phyloP scores from a whole-genome alignment of 202 grass and related monocot genomes.

The Schoenoplectus triqueter region DNA sequence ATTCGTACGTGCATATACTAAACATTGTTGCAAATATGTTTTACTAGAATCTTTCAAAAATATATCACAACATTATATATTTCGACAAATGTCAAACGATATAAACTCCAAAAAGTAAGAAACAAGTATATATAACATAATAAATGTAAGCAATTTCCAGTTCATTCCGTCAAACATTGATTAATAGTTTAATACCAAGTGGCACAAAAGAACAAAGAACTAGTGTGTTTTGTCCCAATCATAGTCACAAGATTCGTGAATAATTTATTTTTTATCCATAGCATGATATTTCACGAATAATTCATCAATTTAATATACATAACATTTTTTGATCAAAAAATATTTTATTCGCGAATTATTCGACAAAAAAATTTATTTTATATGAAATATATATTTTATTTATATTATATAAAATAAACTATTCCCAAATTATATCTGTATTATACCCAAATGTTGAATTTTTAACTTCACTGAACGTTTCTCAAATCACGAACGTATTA shows the following conservation, averaged over 20 bases:
- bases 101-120: not conserved
- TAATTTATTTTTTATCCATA: too few species aligned
- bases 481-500: too few species aligned
- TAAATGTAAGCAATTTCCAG: not conserved
- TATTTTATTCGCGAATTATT: too few species aligned
- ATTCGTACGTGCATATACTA: not conserved
- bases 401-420: too few species aligned
- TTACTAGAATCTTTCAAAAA: not conserved
- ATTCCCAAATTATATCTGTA: too few species aligned
- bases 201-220: not conserved
- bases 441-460: too few species aligned
- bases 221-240: not conserved
- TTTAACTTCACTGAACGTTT: too few species aligned
- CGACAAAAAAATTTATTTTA: too few species aligned
- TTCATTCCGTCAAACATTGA: not conserved
- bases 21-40: not conserved
- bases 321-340: too few species aligned
- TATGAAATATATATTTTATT: too few species aligned
- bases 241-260: not conserved
- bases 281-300: too few species aligned
- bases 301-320: too few species aligned
- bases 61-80: not conserved
- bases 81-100: not conserved
- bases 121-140: not conserved
- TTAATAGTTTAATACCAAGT: conserved; percentile 10